Base-by-base conservation (phyloP, 345 rosid species). In the Citrus unshiu region DNA sequence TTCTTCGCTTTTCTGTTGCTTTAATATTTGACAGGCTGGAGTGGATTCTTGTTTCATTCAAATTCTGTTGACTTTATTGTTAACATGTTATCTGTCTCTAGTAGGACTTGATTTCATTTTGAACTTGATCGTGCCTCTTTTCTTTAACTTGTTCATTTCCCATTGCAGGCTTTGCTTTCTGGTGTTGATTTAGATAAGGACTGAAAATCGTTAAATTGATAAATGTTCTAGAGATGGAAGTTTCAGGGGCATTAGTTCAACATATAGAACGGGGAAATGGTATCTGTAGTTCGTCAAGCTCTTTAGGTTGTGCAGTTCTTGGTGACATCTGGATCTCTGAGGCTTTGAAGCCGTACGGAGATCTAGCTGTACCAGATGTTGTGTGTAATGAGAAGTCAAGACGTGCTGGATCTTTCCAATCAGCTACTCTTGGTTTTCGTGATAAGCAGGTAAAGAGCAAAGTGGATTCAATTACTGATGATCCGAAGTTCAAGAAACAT, bases 401-500 rank as follows among this genome's bases (percentile, higher is more conserved):
- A 43, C 21, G 21, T 43, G 39, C 46, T 18, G 67, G 57, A 68
- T 37, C 68, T 5, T 69, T 77, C 56, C 37, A 58, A 14, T 51
- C 64, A 27, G 74, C 19, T 68, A 12, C 37, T 59, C 39, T 24
- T 56, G 37, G 56, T 19, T 34, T 27, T 77, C 18, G 35, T 39
- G 66, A 59, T 69, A 60, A 43, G n/a, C 34, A 43, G 18, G 22
- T 58, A 67, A 77, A 24, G 39, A 37, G 37, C 37, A 39, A 68
- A 77, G 21, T 70, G 70, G 56, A 74, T 80, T 69, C 34, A 46
- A 60, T 74, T 12, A 22, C 66, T 3, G 79, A 51, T 64, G 39
- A 22, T 24, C n/a, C 7, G 12, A 70, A 51, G 24, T 40, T 75
- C 13, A 70, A 80, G 77, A 64, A 70, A 34, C 30, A 5, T 56